These are phyloP conservation scores for Cenchrus americanus DNA, from an alignment of 176 grass and related monocot species.

Conservation along the genomic window DNA sequence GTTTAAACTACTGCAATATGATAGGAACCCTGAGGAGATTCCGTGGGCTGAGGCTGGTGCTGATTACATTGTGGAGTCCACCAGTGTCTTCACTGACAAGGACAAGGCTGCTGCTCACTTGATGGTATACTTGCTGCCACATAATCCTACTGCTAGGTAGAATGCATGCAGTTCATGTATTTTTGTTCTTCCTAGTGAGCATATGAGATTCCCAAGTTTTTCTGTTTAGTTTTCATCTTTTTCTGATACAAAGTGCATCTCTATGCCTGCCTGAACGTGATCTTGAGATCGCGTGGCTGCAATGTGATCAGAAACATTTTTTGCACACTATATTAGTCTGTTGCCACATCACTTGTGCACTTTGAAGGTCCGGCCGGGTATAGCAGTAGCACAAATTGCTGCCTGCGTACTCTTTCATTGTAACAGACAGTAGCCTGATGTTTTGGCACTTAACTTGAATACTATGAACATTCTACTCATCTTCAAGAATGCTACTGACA, in stretches of 20 bases:
- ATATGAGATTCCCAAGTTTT: too few species aligned
- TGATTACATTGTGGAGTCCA: slow-evolving; percentile 70
- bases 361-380: neutral
- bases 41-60: slow-evolving; percentile 74
- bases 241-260: neutral
- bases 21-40: slow-evolving; percentile 73
- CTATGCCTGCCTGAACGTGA: too few species aligned
- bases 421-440: slow-evolving; percentile 4
- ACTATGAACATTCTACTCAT: neutral
- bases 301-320: too few species aligned
- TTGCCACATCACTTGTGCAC: neutral
- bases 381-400: neutral
- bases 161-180: too few species aligned
- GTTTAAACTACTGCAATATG: neutral
- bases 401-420: neutral
- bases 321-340: neutral
- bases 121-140: slow-evolving; percentile 44
- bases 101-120: slow-evolving; percentile 71
- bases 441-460: neutral
- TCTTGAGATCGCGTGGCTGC: too few species aligned
- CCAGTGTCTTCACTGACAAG: slow-evolving; percentile 78
- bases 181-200: too few species aligned
- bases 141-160: too few species aligned
- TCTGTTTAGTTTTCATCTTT: too few species aligned
- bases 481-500: too few species aligned